Evolutionary conservation across 371 early-diverging fungal species (phyloP), one percentile per base, ranked within the genome.

Genomic region (Rhizopus arrhizus): DNA sequence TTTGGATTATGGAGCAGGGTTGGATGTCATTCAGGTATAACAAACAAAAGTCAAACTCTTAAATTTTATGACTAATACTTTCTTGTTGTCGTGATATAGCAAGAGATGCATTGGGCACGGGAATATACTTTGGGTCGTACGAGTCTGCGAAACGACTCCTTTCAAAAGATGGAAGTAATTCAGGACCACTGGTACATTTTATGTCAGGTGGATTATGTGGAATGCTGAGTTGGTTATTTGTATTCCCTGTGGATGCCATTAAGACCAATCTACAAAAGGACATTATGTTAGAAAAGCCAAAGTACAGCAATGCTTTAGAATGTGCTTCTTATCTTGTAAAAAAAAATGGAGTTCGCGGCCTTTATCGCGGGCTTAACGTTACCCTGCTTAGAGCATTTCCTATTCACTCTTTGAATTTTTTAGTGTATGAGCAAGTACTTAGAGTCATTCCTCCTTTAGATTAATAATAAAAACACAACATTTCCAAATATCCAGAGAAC

Each of bases 311-410:
- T 7, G 68, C 82, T 13, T 62, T 77, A 61, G 79, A 86, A 42
- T 88, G 89, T 69, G 70, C 84, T 6, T 72, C 61, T 41, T 70
- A 78, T 41, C 82, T 89, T 8, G 72, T 82, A 47, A 60, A 66
- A 13, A 79, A 75, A 15, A 71, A 80, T 32, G 91, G 91, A 0
- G 28, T 85, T 33, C 63, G 78, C 3, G 87, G 87, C 0, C 68
- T 93, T 4, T 93, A 93, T 63, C 78, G 86, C 28, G 93, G 93
- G 3, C 65, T 93, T 2, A 81, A 81, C 5, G 89, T 91, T 12
- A 90, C 90, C 29, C 75, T 91, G 8, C 75, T 91, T 31, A 76
- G 93, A 9, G 92, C 92, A 12, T 88, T 91, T 58, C 93, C 93
- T 6, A 85, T 93, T 58, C 93, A 93, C 69, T 85, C 89, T 6